Evolutionary conservation across 495 filamentous ascomycete genomes (phyloP).

Genomic region (Parathielavia appendiculata): DNA sequence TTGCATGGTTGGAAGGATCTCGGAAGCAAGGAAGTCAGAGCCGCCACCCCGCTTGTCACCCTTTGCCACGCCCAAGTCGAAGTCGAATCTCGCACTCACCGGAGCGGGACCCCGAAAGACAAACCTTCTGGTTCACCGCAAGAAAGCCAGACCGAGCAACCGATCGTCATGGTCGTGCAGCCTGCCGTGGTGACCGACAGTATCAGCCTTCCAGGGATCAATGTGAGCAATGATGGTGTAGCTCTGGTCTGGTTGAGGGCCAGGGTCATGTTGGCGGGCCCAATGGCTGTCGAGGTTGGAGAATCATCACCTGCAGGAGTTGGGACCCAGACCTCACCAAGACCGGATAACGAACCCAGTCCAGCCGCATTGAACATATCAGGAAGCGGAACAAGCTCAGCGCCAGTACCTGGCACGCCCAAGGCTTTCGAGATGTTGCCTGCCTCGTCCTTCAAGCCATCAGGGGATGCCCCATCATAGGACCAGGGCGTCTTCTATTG

Average conservation of each 20-base stretch:
- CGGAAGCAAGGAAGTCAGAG: background rate
- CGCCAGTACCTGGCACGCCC: background rate
- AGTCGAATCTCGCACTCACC: background rate
- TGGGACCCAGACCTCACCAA: background rate
- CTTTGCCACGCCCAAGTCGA: constrained; percentile 6
- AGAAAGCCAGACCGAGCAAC: background rate
- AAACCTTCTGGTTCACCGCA: background rate
- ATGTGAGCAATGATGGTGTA: background rate
- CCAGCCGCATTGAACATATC: background rate
- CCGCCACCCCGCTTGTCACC: background rate
- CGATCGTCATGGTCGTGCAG: constrained; percentile 12
- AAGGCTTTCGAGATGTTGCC: background rate
- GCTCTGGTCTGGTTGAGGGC: constrained; percentile 10
- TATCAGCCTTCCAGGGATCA: background rate
- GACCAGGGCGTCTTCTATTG: background rate
- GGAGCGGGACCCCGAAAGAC: background rate
- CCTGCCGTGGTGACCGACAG: constrained; percentile 7
- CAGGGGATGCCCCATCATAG: background rate
- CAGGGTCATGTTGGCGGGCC: constrained; percentile 10
- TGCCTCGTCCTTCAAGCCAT: background rate
- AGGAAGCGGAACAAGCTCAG: background rate
- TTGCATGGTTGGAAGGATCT: constrained; percentile 13
- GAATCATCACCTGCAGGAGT: background rate
- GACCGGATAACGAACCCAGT: background rate
- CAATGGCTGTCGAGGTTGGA: background rate